Conservation (phyloP, 1,139 yeast genomes). For the Suhomyces wounanorum region DNA sequence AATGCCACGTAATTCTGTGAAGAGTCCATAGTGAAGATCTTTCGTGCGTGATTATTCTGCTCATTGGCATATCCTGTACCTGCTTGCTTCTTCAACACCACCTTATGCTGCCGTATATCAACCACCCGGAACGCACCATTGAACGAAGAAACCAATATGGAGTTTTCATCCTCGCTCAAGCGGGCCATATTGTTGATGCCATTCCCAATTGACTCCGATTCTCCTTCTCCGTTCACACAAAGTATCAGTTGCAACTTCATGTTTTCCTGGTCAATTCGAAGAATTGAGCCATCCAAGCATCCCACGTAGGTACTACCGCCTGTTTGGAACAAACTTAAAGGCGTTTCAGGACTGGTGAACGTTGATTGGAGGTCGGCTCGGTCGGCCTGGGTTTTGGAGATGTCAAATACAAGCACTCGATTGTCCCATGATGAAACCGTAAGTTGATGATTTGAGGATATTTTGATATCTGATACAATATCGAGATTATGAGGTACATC, state of each 20-base stretch:
- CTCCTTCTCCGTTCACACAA: slow-evolving; percentile 11
- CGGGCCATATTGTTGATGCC: slow-evolving; percentile 35
- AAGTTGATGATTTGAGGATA: slow-evolving; percentile 34
- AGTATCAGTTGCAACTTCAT: slow-evolving; percentile 22
- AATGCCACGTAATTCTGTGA: slow-evolving; percentile 51
- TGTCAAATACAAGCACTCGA: slow-evolving; percentile 37
- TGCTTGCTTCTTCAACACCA: slow-evolving; percentile 13
- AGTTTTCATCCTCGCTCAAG: slow-evolving; percentile 28
- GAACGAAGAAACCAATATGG: slow-evolving; percentile 57
- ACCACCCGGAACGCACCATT: slow-evolving; percentile 47
- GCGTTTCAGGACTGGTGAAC: slow-evolving; percentile 13
- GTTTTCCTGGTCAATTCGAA: slow-evolving; percentile 47
- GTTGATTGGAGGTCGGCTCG: slow-evolving; percentile 6
- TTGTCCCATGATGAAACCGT: slow-evolving; percentile 48
- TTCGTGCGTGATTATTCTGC: slow-evolving; percentile 25
- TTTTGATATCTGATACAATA: slow-evolving; percentile 19
- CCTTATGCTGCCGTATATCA: slow-evolving; percentile 28
- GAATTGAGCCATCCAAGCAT: slow-evolving; percentile 43
- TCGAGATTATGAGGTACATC: slow-evolving; percentile 27
- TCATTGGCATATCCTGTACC: not conserved
- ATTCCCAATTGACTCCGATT: slow-evolving; percentile 18
- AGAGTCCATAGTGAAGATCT: slow-evolving; percentile 68
- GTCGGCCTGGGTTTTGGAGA: slow-evolving; percentile 10
- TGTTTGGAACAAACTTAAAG: slow-evolving; percentile 14
- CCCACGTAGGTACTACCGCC: slow-evolving; percentile 35